These are phyloP conservation scores for Flaveria linearis DNA, from an alignment of 129 eudicot genomes.

Conservation along the genomic window DNA sequence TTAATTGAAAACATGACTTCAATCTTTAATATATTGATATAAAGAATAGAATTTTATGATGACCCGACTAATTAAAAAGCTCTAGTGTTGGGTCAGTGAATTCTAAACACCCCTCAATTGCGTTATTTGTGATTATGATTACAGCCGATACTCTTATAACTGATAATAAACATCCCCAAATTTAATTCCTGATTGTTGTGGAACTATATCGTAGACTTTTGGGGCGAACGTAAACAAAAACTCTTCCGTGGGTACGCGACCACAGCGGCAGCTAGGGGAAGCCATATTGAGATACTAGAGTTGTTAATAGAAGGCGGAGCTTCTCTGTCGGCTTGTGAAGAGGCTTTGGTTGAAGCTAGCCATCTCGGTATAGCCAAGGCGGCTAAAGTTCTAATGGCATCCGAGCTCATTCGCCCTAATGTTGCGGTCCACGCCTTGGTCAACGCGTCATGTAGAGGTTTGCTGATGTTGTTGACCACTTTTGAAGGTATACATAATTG, in stretches of 20 bases:
- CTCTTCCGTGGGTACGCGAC: slow-evolving; percentile 81
- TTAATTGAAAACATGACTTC: no score
- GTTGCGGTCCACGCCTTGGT: slow-evolving; percentile 71
- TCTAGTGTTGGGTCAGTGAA: no score
- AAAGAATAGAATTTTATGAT: no score
- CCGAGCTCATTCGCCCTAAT: slow-evolving; percentile 66
- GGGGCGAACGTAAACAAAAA: slow-evolving; percentile 82
- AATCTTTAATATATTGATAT: no score
- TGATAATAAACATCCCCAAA: no score
- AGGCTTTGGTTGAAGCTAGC: slow-evolving; percentile 82
- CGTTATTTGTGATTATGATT: no score
- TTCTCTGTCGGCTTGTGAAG: slow-evolving; percentile 72
- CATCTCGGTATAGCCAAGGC: slow-evolving; percentile 53
- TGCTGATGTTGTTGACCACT: slow-evolving; percentile 63
- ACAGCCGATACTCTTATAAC: no score
- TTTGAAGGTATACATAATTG: slow-evolving; percentile 50
- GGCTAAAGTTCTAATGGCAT: slow-evolving; percentile 69
- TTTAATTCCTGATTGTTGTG: neutral
- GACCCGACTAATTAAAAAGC: no score
- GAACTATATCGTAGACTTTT: slow-evolving; percentile 39
- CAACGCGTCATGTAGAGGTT: slow-evolving; percentile 69
- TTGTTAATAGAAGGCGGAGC: slow-evolving; percentile 68
- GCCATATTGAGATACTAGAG: slow-evolving; percentile 67
- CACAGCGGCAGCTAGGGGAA: slow-evolving; percentile 79
- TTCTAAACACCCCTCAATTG: no score